Evolutionary conservation across 805 yeast genomes (phyloP).

Genomic region (Suhomyces pyralidae): DNA sequence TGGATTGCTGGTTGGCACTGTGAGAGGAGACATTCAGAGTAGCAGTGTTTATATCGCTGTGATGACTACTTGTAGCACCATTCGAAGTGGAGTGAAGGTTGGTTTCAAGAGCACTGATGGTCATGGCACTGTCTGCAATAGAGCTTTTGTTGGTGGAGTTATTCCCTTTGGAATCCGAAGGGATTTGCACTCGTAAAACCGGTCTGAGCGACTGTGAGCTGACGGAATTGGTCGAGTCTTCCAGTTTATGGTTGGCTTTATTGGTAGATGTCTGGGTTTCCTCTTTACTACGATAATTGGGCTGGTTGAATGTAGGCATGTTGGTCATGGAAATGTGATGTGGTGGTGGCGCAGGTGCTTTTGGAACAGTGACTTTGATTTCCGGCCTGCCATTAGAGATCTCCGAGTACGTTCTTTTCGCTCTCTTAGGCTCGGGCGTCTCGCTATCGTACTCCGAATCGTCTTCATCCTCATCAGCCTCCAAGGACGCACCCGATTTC

Average conservation of each 20-base stretch:
- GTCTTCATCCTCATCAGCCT: conserved; percentile 15
- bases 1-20: background rate
- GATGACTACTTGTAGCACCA: background rate
- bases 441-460: conserved; percentile 35
- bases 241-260: conserved; percentile 9
- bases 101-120: conserved; percentile 44
- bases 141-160: conserved; percentile 14
- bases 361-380: conserved; percentile 1
- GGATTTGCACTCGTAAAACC: conserved; percentile 63
- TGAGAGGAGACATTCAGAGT: background rate
- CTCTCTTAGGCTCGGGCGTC: conserved; percentile 34
- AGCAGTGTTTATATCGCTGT: background rate
- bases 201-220: conserved; percentile 43
- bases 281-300: conserved; percentile 6
- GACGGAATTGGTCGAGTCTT: conserved; percentile 10
- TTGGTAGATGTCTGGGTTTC: background rate
- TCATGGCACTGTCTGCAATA: conserved; percentile 40
- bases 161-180: conserved; percentile 40
- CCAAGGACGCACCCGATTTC: conserved; percentile 4
- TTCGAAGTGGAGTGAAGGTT: conserved; percentile 6
- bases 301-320: conserved; percentile 15
- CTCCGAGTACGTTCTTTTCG: conserved; percentile 14
- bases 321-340: conserved; percentile 8
- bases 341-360: conserved; percentile 7
- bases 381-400: conserved; percentile 6